Evolutionary conservation across 2,329 filamentous ascomycete species (phyloP).

Genomic region (Lachnellula subtilissima): DNA sequence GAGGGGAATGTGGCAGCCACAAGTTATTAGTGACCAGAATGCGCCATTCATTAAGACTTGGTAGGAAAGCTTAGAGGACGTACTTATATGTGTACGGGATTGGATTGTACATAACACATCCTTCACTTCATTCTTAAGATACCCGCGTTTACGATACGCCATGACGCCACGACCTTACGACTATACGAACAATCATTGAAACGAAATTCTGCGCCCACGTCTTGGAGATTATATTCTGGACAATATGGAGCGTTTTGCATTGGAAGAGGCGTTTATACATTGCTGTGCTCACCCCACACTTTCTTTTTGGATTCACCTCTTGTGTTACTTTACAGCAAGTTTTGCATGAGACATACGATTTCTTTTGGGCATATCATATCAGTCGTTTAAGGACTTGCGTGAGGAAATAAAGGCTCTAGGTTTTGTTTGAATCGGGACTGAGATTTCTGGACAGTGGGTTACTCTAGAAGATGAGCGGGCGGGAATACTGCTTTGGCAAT

Average conservation of each 20-base stretch:
- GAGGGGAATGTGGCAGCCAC: slow-evolving; percentile 41
- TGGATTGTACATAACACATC: slow-evolving; percentile 23
- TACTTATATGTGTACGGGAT: slow-evolving; percentile 13
- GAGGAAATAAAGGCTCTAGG: not conserved
- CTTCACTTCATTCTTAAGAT: slow-evolving; percentile 21
- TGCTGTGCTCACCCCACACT: not conserved
- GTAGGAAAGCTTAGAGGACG: not conserved
- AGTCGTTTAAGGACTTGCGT: not conserved
- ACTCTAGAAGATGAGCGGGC: not conserved
- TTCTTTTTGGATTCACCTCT: not conserved
- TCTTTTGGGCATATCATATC: not conserved
- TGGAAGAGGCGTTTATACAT: not conserved
- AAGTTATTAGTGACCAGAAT: slow-evolving; percentile 16
- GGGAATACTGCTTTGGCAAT: not conserved
- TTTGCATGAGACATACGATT: not conserved
- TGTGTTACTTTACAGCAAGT: not conserved
- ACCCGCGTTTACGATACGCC: slow-evolving; percentile 25
- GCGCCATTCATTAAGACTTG: not conserved
- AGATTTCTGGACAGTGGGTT: not conserved
- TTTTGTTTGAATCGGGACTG: too few relatives aligned
- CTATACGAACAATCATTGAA: slow-evolving; percentile 3
- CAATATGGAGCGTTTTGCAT: not conserved
- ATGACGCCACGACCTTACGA: slow-evolving; percentile 17
- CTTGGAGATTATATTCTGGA: not conserved
- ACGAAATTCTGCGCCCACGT: not conserved